phyloP scores from a whole-genome alignment of 108 stramenopile genomes.

The Phaeodactylum tricornutum region DNA sequence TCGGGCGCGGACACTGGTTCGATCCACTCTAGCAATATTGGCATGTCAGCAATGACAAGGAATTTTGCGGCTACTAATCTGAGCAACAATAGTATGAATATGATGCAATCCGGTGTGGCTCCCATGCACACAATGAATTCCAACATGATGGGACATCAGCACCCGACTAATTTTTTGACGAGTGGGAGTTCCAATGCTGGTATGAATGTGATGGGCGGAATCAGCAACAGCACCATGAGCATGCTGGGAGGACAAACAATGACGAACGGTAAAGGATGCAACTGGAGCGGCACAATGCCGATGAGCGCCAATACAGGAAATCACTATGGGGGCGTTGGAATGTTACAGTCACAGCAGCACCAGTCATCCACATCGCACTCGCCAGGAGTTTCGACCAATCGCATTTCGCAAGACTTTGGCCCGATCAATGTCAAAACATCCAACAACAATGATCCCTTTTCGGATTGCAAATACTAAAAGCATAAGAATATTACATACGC shows the following conservation, averaged over 20 bases:
- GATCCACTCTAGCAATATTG: background rate
- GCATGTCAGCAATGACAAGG: conserved; percentile 3
- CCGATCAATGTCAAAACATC: background rate
- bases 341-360: no score
- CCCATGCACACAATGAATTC: background rate
- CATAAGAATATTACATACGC: no score
- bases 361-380: no score
- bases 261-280: no score
- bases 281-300: no score
- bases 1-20: background rate
- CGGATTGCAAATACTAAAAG: background rate
- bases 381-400: no score
- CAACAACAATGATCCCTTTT: conserved; percentile 1
- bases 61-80: conserved; percentile 5
- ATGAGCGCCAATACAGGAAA: no score
- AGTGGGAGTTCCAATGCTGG: no score
- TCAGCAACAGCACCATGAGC: no score
- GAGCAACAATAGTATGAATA: conserved; percentile 21
- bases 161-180: conserved; percentile 1
- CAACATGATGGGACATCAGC: conserved; percentile 16
- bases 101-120: conserved; percentile 13
- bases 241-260: no score
- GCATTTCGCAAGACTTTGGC: background rate
- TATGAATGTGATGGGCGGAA: no score
- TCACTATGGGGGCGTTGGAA: no score